phyloP scores from a whole-genome alignment of 176 grass and related monocot species.

The Aegilops bicornis region DNA sequence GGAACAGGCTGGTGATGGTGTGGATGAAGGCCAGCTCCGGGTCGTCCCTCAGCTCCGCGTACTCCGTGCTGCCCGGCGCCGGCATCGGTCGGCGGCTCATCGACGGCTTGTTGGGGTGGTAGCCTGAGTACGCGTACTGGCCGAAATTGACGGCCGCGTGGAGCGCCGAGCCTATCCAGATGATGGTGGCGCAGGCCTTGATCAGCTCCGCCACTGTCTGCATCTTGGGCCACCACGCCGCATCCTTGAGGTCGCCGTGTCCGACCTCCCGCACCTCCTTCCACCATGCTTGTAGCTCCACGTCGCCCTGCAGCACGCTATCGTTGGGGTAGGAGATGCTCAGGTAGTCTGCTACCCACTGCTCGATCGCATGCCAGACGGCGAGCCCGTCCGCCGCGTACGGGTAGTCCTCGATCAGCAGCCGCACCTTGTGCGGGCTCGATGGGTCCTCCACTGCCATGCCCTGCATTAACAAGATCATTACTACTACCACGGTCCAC shows the following conservation, averaged over 20 bases:
- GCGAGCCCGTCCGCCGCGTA: slow-evolving; percentile 48
- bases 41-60: not conserved
- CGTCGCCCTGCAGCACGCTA: slow-evolving; percentile 34
- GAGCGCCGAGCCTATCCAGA: slow-evolving; percentile 52
- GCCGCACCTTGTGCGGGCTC: slow-evolving; percentile 35
- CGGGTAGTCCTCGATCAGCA: slow-evolving; percentile 31
- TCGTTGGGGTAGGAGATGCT: slow-evolving; percentile 54
- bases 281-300: slow-evolving; percentile 73
- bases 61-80: not conserved
- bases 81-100: not conserved
- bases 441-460: slow-evolving; percentile 8
- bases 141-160: slow-evolving; percentile 62
- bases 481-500: too few species aligned
- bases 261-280: slow-evolving; percentile 66
- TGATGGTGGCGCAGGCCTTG: slow-evolving; percentile 49
- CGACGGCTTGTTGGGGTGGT: not conserved
- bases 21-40: not conserved
- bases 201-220: slow-evolving; percentile 45
- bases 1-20: not conserved
- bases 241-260: slow-evolving; percentile 64
- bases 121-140: slow-evolving; percentile 46
- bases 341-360: slow-evolving; percentile 51
- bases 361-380: slow-evolving; percentile 55
- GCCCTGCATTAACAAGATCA: not conserved
- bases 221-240: slow-evolving; percentile 67